phyloP scores from a whole-genome alignment of 345 rosid species.

The Geranium brycei region DNA sequence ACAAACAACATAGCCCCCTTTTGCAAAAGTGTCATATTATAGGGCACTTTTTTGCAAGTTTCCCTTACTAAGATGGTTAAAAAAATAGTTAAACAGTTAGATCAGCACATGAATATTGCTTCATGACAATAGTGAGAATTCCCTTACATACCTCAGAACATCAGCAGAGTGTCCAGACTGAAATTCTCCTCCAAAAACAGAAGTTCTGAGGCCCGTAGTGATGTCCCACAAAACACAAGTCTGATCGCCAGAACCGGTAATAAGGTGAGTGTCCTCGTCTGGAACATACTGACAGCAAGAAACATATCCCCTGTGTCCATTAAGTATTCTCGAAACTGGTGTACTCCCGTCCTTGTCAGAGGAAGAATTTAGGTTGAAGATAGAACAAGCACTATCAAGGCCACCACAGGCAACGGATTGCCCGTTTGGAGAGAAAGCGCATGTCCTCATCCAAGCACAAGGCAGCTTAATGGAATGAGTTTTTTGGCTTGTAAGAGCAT shows the following conservation, averaged over 20 bases:
- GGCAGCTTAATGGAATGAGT: constrained; percentile 90
- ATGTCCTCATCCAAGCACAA: constrained; percentile 96
- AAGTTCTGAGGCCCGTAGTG: constrained; percentile 84
- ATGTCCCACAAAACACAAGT: constrained; percentile 94
- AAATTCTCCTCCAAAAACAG: constrained; percentile 95
- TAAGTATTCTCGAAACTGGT: constrained; percentile 67
- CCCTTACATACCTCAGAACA: constrained; percentile 54
- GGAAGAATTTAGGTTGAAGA: constrained; percentile 74
- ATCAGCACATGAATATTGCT: background rate
- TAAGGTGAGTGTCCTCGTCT: constrained; percentile 68
- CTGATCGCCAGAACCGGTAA: constrained; percentile 84
- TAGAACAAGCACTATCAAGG: constrained; percentile 83
- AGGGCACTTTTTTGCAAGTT: too few relatives aligned
- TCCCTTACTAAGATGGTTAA: too few relatives aligned
- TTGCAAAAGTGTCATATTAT: too few relatives aligned
- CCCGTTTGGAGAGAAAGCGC: constrained; percentile 90
- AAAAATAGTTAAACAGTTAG: background rate
- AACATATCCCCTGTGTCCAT: constrained; percentile 87
- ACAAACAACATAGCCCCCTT: too few relatives aligned
- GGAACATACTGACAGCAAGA: constrained; percentile 93
- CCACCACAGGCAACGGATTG: constrained; percentile 97
- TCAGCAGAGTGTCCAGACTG: constrained; percentile 96
- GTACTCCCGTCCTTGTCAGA: constrained; percentile 71
- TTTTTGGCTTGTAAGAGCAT: constrained; percentile 92
- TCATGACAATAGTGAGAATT: background rate